Evolutionary conservation across 495 filamentous ascomycete genomes (phyloP).

Genomic region (Trichoderma gamsii): DNA sequence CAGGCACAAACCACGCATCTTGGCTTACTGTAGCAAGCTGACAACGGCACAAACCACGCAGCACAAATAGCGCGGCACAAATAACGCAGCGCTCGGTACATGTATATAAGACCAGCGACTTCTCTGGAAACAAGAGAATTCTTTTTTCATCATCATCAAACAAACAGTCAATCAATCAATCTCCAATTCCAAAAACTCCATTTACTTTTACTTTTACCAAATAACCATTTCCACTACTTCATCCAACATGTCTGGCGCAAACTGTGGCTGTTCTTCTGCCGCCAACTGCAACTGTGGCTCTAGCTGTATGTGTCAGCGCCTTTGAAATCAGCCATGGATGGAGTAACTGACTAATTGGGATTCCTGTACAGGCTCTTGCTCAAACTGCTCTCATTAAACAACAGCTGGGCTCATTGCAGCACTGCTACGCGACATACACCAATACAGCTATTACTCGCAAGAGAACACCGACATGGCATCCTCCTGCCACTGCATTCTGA

Average conservation of each 20-base stretch:
- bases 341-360: background rate
- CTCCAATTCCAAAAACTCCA: background rate
- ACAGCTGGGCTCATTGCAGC: background rate
- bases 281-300: constrained; percentile 12
- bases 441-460: background rate
- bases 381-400: background rate
- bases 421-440: background rate
- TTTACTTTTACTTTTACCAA: background rate
- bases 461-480: too few species aligned
- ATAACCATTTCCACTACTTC: background rate
- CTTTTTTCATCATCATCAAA: background rate
- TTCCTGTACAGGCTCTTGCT: constrained; percentile 1
- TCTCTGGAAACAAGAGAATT: background rate
- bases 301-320: constrained; percentile 5
- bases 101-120: background rate
- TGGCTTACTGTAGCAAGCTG: background rate
- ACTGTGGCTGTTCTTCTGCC: constrained; percentile 12
- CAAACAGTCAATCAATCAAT: background rate
- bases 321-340: background rate
- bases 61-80: background rate
- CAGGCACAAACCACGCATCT: constrained; percentile 1
- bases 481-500: too few species aligned
- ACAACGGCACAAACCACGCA: background rate
- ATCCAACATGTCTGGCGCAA: constrained; percentile 1
- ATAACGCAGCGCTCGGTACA: background rate